Evolutionary conservation across 1,284 basidiomycete species (phyloP).

Genomic region (Pascua sp.): DNA sequence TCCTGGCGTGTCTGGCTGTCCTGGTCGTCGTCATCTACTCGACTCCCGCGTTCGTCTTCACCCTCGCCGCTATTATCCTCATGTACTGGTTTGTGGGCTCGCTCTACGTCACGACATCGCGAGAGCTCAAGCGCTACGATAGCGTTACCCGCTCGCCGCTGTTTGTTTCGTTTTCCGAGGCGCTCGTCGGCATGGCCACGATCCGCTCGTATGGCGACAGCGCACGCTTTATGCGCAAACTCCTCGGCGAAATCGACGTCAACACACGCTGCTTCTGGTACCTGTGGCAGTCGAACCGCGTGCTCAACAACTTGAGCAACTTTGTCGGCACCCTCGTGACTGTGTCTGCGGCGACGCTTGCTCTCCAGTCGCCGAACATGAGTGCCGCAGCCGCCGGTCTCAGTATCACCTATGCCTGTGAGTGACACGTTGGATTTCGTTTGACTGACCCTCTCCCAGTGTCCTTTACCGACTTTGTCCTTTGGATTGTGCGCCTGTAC

Average conservation of each 20-base stretch:
- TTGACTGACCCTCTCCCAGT: constrained; percentile 20
- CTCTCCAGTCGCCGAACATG: constrained; percentile 44
- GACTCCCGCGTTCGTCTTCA: constrained; percentile 48
- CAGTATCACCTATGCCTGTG: constrained; percentile 42
- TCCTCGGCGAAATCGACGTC: constrained; percentile 51
- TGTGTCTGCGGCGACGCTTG: constrained; percentile 50
- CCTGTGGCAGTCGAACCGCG: constrained; percentile 51
- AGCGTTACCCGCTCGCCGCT: constrained; percentile 55
- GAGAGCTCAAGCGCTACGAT: constrained; percentile 58
- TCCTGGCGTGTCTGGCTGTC: constrained; percentile 38
- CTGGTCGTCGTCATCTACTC: constrained; percentile 43
- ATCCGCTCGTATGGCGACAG: constrained; percentile 55
- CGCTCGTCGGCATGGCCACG: constrained; percentile 51
- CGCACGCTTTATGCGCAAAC: constrained; percentile 50
- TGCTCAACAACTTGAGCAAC: constrained; percentile 51
- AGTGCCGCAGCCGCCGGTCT: constrained; percentile 47
- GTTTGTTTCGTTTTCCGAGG: constrained; percentile 55
- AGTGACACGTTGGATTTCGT: constrained; percentile 8
- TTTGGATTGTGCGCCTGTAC: constrained; percentile 53
- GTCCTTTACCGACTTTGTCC: constrained; percentile 50
- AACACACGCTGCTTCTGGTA: constrained; percentile 50
- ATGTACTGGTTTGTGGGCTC: constrained; percentile 50
- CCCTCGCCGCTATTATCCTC: constrained; percentile 47
- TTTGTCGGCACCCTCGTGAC: constrained; percentile 52
- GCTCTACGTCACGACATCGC: constrained; percentile 52